Evolutionary conservation across 2,329 filamentous ascomycete species (phyloP).

Genomic region (Colletotrichum liriopes): DNA sequence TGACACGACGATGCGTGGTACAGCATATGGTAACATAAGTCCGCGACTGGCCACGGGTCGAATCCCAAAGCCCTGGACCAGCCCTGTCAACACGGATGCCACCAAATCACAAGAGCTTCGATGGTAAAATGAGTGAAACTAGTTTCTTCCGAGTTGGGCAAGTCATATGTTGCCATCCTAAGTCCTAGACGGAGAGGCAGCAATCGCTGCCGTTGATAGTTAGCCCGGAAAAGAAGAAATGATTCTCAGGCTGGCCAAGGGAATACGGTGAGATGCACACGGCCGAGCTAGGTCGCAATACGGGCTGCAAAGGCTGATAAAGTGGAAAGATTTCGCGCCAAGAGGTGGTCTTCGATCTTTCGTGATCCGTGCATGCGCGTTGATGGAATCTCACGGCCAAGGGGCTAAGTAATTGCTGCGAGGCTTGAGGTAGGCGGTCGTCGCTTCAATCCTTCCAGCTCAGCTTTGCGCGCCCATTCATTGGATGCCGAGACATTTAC

Average conservation of each 20-base stretch:
- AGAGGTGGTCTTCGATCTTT: not conserved
- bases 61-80: conserved; percentile 18
- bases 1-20: conserved; percentile 4
- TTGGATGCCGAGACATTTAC: not conserved
- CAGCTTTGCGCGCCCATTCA: not conserved
- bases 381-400: conserved; percentile 5
- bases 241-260: conserved; percentile 15
- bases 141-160: not conserved
- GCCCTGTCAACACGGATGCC: conserved; percentile 12
- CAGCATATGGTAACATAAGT: not conserved
- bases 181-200: not conserved
- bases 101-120: not conserved
- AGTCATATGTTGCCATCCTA: not conserved
- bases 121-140: not conserved
- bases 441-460: conserved; percentile 4
- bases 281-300: conserved; percentile 16
- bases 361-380: conserved; percentile 26
- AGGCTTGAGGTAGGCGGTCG: not conserved
- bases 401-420: not conserved
- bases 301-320: not conserved
- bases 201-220: not conserved
- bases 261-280: conserved; percentile 15
- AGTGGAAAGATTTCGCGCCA: not conserved
- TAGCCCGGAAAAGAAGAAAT: conserved; percentile 1
- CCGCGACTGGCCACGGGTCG: not conserved